Conservation (phyloP, 495 filamentous ascomycete species). For the Neurospora hispaniola region DNA sequence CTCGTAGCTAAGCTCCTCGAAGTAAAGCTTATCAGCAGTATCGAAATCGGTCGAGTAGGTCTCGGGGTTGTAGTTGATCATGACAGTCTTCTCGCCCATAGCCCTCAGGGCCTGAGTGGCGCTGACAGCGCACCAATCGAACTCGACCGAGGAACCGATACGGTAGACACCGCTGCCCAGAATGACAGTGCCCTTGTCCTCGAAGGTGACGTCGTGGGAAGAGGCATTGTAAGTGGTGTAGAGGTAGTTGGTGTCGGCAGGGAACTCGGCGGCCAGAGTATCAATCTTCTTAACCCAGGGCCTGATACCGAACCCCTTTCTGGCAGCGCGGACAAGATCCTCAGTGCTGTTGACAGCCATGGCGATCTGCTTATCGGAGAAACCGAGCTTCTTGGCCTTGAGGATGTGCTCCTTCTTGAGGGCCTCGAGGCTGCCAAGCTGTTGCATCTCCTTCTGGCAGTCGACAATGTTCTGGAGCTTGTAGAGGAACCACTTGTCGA, state of each 20-base stretch:
- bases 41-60: slow-evolving; percentile 88
- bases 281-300: slow-evolving; percentile 98
- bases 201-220: slow-evolving; percentile 89
- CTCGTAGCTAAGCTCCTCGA: slow-evolving; percentile 95
- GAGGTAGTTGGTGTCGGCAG: slow-evolving; percentile 93
- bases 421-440: slow-evolving; percentile 75
- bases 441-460: slow-evolving; percentile 75
- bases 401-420: slow-evolving; percentile 77
- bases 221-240: slow-evolving; percentile 98
- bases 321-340: slow-evolving; percentile 76
- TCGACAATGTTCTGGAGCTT: slow-evolving; percentile 96
- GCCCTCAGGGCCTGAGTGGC: slow-evolving; percentile 73
- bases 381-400: slow-evolving; percentile 93
- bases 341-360: slow-evolving; percentile 74
- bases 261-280: slow-evolving; percentile 93
- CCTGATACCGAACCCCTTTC: slow-evolving; percentile 74
- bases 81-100: slow-evolving; percentile 95
- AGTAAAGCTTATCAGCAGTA: slow-evolving; percentile 89
- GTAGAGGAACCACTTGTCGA: slow-evolving; percentile 93
- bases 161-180: slow-evolving; percentile 92
- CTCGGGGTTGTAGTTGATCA: slow-evolving; percentile 97
- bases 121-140: slow-evolving; percentile 98
- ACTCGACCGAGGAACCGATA: slow-evolving; percentile 95
- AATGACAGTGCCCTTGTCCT: slow-evolving; percentile 84
- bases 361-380: slow-evolving; percentile 93